These are phyloP conservation scores for Nakaseomyces nivariensis DNA, from an alignment of 1,139 yeast species.

Conservation along the genomic window DNA sequence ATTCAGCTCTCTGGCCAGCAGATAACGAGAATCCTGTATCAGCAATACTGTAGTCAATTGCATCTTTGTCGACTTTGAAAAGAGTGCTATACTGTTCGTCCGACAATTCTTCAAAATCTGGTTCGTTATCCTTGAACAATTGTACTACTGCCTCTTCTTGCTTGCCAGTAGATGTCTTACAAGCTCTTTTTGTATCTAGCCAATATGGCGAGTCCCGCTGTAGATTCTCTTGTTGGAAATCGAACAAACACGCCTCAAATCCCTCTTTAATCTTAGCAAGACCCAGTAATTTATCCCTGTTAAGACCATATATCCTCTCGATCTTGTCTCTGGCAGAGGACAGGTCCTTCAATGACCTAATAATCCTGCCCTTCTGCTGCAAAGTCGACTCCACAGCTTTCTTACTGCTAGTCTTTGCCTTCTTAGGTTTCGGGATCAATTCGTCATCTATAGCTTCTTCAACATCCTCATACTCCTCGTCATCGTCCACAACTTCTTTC, in stretches of 20 bases:
- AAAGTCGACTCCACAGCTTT: constrained; percentile 6
- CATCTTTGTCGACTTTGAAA: constrained; percentile 11
- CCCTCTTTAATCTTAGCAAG: constrained; percentile 30
- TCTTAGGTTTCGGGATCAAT: background rate
- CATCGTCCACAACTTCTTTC: background rate
- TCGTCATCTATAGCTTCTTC: background rate
- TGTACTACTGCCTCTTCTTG: background rate
- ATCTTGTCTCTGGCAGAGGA: constrained; percentile 33
- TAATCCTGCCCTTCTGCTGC: constrained; percentile 17
- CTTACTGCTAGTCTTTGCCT: constrained; percentile 5
- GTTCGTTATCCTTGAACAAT: constrained; percentile 9
- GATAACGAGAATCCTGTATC: constrained; percentile 15
- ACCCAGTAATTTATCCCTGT: constrained; percentile 27
- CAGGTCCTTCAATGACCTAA: constrained; percentile 26
- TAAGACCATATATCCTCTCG: constrained; percentile 31
- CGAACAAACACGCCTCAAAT: constrained; percentile 32
- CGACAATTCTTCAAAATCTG: constrained; percentile 9
- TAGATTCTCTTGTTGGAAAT: constrained; percentile 18
- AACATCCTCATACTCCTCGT: constrained; percentile 10
- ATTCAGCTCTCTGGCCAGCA: constrained; percentile 13
- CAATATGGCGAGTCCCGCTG: constrained; percentile 13
- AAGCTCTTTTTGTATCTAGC: constrained; percentile 10
- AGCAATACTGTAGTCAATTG: constrained; percentile 14
- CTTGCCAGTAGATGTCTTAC: background rate
- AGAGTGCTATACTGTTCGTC: constrained; percentile 11